These are phyloP conservation scores for Arthrobotrys sphaeroides DNA, from an alignment of 2,329 filamentous ascomycete genomes.

Conservation along the genomic window DNA sequence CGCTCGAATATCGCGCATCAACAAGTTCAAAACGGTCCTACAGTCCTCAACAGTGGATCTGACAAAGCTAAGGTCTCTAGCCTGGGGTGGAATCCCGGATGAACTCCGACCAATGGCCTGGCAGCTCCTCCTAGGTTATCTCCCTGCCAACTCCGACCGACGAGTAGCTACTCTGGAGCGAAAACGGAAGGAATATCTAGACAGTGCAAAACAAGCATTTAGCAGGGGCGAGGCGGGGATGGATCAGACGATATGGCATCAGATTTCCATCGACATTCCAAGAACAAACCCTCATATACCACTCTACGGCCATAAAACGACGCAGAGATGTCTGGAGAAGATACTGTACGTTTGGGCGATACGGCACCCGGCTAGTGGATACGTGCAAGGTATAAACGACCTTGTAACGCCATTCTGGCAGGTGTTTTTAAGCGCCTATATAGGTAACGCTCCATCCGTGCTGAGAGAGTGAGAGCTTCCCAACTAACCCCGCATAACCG, in stretches of 20 bases:
- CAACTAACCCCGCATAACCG: background rate
- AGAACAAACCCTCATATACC: conserved; percentile 95
- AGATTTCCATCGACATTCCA: conserved; percentile 98
- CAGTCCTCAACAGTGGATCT: conserved; percentile 90
- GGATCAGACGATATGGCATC: conserved; percentile 98
- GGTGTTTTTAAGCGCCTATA: conserved; percentile 89
- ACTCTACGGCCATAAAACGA: conserved; percentile 94
- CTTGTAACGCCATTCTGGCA: conserved; percentile 98
- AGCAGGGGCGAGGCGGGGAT: conserved; percentile 77
- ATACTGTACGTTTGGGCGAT: conserved; percentile 99
- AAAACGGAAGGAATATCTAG: conserved; percentile 95
- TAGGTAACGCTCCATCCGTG: conserved; percentile 52
- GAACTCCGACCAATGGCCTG: conserved; percentile 99
- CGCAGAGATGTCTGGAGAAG: conserved; percentile 89
- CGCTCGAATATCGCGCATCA: conserved; percentile 89
- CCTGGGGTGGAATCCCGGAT: conserved; percentile 93
- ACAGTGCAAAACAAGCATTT: conserved; percentile 81
- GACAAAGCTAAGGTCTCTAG: conserved; percentile 80
- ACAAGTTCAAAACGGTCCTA: conserved; percentile 96
- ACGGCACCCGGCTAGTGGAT: conserved; percentile 93
- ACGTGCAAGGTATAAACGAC: conserved; percentile 98
- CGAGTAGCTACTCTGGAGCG: conserved; percentile 88
- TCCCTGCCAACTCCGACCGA: conserved; percentile 95
- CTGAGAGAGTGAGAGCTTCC: background rate
- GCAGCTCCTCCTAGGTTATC: conserved; percentile 92